Evolutionary conservation across 352 stramenopile species (phyloP), one percentile per base, ranked within the genome.

Genomic region (Globisporangium paroecandrum): DNA sequence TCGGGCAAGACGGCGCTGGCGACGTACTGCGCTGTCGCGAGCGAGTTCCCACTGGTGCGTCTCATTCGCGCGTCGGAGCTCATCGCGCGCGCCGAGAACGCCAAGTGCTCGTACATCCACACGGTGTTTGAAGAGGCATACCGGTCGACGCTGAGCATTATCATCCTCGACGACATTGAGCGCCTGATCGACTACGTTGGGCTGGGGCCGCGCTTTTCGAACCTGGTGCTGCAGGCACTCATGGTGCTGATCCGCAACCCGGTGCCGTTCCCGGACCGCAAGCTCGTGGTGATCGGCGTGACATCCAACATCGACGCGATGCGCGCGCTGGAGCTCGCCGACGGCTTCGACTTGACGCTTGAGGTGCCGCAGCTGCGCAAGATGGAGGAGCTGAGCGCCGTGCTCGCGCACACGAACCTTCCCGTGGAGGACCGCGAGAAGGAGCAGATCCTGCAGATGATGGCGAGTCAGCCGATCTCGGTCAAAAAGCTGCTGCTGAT

Each of bases 111-210:
- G 68, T 89, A 89, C 78, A 98, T 98, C 61, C 93, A 98, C 78
- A 98, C 91, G 60, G 79, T 97, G 20, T 98, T 98, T 68, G 89
- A 99, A 71, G 97, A 99, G 80, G 97, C 97, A 5, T 99, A 99
- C 80, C 98, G 98, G 72, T 99, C 94, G 47, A 90, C 97, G 1
- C 82, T 99, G 12, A 99, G 96, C 24, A 93, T 99, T 67, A 99
- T 99, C 78, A 97, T 99, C 66, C 92, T 99, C 54, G 98, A 99
- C 80, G 97, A 99, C 77, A 98, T 99, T 69, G 98, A 99, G 81
- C 93, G 98, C 20, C 87, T 99, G 47, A 98, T 99, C 76, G 98
- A 99, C 75, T 99, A 94, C 61, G 87, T 94, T 72, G 87, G 85
- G 91, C 87, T 99, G 58, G 98, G 98, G 18, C 97, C 97, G 46